Evolutionary conservation across 208 protist species (phyloP).

Genomic region (Trypanosoma boissoni): DNA sequence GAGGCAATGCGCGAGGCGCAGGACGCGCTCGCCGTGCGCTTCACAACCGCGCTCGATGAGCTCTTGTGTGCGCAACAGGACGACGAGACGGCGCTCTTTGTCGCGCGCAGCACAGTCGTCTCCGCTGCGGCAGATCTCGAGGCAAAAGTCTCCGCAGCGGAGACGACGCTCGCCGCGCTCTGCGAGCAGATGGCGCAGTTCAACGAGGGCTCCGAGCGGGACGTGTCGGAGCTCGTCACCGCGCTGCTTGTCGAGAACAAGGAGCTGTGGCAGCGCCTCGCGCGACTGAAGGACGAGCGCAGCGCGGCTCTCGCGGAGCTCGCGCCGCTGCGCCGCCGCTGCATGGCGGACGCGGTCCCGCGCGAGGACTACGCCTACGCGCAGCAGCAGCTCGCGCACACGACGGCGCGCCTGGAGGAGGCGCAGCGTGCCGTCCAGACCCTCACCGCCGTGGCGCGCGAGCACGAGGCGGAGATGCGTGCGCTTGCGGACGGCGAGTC

Average conservation of each 20-base stretch:
- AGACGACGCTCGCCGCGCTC: slow-evolving; percentile 39
- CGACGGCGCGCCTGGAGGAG: slow-evolving; percentile 12
- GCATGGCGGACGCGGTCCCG: slow-evolving; percentile 29
- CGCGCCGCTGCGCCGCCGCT: slow-evolving; percentile 26
- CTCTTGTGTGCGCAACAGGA: slow-evolving; percentile 44
- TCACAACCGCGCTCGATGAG: slow-evolving; percentile 36
- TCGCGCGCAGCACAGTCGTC: slow-evolving; percentile 62
- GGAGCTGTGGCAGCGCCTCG: slow-evolving; percentile 65
- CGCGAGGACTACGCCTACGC: slow-evolving; percentile 56
- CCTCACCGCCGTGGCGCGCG: background rate
- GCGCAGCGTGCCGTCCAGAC: slow-evolving; percentile 13
- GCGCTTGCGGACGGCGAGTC: too few species aligned
- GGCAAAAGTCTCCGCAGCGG: slow-evolving; percentile 42
- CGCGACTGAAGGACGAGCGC: slow-evolving; percentile 51
- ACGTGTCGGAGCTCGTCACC: slow-evolving; percentile 47
- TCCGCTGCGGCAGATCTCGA: slow-evolving; percentile 67
- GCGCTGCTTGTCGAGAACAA: slow-evolving; percentile 70
- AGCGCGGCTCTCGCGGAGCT: slow-evolving; percentile 44
- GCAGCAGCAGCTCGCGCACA: slow-evolving; percentile 49
- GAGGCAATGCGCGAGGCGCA: slow-evolving; percentile 41
- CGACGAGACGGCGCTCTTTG: slow-evolving; percentile 57
- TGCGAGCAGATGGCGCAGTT: slow-evolving; percentile 35
- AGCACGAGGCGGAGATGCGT: slow-evolving; percentile 19
- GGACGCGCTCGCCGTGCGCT: slow-evolving; percentile 30
- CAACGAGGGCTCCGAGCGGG: slow-evolving; percentile 37